A percentile compares a stretch with the other conserved stretches of the same genome.
Evolutionary conservation across 495 filamentous ascomycete genomes (phyloP).

Genomic region (Aspergillus wentii): DNA sequence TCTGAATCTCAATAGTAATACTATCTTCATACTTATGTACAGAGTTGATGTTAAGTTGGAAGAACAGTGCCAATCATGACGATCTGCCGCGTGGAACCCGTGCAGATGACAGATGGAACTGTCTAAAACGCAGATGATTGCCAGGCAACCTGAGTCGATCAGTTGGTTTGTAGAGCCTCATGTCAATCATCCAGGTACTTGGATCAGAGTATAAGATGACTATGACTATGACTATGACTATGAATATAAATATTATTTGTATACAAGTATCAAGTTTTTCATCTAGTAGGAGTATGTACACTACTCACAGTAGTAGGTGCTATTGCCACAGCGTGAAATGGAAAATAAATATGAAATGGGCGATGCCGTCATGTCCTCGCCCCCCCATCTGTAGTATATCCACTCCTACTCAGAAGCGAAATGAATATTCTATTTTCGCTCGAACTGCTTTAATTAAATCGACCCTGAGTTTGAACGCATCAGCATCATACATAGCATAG

Average conservation of each 20-base stretch:
- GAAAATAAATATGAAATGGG: too few species aligned
- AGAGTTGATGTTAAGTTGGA: background rate
- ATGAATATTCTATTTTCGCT: background rate
- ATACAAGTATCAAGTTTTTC: background rate
- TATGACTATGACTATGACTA: background rate
- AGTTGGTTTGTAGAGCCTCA: background rate
- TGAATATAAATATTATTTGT: background rate
- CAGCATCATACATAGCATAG: too few species aligned
- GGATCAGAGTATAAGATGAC: background rate
- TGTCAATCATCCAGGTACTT: background rate
- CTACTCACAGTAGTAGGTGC: too few species aligned
- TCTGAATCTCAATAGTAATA: background rate
- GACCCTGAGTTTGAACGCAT: too few species aligned
- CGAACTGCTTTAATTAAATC: too few species aligned
- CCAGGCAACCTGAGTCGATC: background rate
- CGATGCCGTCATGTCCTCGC: too few species aligned
- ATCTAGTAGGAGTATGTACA: too few species aligned
- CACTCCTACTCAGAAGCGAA: slow-evolving; percentile 2
- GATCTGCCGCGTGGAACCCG: slow-evolving; percentile 43
- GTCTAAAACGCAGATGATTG: background rate
- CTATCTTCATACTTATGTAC: background rate
- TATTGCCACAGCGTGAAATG: too few species aligned
- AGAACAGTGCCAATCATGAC: slow-evolving; percentile 25
- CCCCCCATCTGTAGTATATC: too few species aligned
- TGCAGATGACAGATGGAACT: slow-evolving; percentile 38